These are phyloP conservation scores for Letharia columbiana DNA, from an alignment of 495 filamentous ascomycete species.

Conservation along the genomic window DNA sequence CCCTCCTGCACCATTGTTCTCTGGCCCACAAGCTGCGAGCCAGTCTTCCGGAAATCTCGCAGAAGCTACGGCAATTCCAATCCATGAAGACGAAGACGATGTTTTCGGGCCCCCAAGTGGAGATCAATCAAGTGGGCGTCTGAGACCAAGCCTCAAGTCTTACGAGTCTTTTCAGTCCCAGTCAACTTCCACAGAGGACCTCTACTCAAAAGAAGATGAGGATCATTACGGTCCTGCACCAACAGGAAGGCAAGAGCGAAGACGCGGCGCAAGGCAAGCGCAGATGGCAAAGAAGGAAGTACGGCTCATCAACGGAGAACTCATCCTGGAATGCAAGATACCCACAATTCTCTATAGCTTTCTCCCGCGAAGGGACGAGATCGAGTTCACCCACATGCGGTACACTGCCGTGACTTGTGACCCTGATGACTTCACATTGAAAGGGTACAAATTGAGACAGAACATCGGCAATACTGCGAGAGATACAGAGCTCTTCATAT, in stretches of 20 bases:
- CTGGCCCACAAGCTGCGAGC: conserved; percentile 37
- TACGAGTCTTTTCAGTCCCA: conserved; percentile 58
- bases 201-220: conserved; percentile 33
- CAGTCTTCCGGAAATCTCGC: conserved; percentile 39
- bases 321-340: conserved; percentile 98
- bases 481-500: conserved; percentile 98
- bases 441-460: conserved; percentile 92
- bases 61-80: conserved; percentile 42
- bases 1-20: conserved; percentile 85
- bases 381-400: conserved; percentile 99
- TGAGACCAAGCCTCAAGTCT: conserved; percentile 42
- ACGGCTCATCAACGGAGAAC: conserved; percentile 88
- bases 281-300: conserved; percentile 94
- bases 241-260: conserved; percentile 70
- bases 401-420: conserved; percentile 99
- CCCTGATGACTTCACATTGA: conserved; percentile 81
- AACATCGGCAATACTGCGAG: conserved; percentile 76
- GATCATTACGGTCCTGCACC: conserved; percentile 82
- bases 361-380: conserved; percentile 79
- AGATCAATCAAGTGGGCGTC: conserved; percentile 27
- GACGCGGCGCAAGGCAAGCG: conserved; percentile 71
- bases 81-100: conserved; percentile 56
- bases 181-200: conserved; percentile 56
- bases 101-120: conserved; percentile 51
- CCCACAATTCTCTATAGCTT: conserved; percentile 96